Base-by-base conservation (phyloP, 331 rosid genomes). In the Rosa hybrid region DNA sequence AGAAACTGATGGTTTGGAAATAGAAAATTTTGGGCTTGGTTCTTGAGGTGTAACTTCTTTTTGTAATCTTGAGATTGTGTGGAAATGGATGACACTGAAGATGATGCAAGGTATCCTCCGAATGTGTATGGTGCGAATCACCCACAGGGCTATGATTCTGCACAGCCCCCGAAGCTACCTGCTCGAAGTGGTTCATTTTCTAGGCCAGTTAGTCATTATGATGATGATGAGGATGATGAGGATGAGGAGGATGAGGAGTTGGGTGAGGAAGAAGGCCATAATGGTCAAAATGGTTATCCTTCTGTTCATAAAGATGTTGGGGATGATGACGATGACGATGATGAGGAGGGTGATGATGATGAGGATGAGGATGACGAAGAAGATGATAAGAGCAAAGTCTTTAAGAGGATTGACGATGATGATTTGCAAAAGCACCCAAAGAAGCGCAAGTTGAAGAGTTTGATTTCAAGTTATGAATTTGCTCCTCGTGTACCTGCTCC, bases 401-500 rank as follows among this genome's bases (percentile, higher is more conserved):
- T 71, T 71, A 72, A 68, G 41, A 77, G 71, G 87, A 39, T 30
- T 54, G 91, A 86, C n/a, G 87, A 87, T 80, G 80, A 34, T 71
- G 93, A 88, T 81, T 68, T 83, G 64, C 86, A 85, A 69, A 84
- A 84, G 65, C 92, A 86, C 79, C 92, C 91, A 2, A 89, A 89
- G 77, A 91, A 87, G 89, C 83, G 88, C 54, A 90, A 87, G 86
- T 79, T 91, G 71, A 92, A 89, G 88, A 91, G 90, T 86, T 83
- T 89, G 88, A 77, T 89, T 64, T 89, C 92, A 23, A 83, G 91
- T 76, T 92, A 88, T 81, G 96, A 91, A 80, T 88, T 92, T 83
- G 96, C 90, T 2, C 90, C 94, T 20, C 88, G 90, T 41, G 78
- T 86, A 21, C 88, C 97, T 30, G 67, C 87, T 49, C 86, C 87